phyloP scores from a whole-genome alignment of 2,329 filamentous ascomycete species.

The Fusarium sp. region DNA sequence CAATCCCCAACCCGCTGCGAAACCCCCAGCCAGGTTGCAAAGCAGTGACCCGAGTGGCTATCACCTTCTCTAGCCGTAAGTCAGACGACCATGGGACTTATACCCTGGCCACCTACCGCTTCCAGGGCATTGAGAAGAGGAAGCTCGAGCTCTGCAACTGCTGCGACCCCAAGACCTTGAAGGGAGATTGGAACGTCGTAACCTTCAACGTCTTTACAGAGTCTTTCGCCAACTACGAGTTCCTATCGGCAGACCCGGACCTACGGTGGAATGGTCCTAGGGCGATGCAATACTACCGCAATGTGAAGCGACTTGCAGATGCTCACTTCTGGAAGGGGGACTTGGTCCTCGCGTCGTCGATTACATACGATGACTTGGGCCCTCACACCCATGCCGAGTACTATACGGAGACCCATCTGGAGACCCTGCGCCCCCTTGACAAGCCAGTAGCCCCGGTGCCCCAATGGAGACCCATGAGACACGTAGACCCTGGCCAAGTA shows the following conservation, averaged over 20 bases:
- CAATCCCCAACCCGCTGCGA: conserved; percentile 26
- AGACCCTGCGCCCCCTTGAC: conserved; percentile 11
- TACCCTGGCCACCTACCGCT: conserved; percentile 24
- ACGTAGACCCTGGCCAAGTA: not conserved
- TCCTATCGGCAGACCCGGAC: not conserved
- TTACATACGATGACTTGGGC: conserved; percentile 2
- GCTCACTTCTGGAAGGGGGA: conserved; percentile 23
- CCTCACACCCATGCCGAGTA: not conserved
- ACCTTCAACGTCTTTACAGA: conserved; percentile 37
- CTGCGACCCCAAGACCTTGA: conserved; percentile 2
- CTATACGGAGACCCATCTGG: not conserved
- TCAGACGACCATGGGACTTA: conserved; percentile 33
- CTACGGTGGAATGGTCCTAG: conserved; percentile 9
- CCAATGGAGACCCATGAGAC: not conserved
- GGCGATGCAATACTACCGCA: not conserved
- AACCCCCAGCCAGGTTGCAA: not conserved
- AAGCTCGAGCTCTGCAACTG: conserved; percentile 3
- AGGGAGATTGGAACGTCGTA: conserved; percentile 27
- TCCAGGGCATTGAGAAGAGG: not conserved
- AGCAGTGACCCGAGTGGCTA: not conserved
- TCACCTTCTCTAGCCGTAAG: conserved; percentile 16
- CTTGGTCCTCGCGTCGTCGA: not conserved
- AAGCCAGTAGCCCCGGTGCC: not conserved
- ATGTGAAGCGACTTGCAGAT: not conserved
- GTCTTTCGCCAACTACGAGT: conserved; percentile 26